phyloP scores from a whole-genome alignment of 768 basidiomycete genomes.

The Mycena metata region DNA sequence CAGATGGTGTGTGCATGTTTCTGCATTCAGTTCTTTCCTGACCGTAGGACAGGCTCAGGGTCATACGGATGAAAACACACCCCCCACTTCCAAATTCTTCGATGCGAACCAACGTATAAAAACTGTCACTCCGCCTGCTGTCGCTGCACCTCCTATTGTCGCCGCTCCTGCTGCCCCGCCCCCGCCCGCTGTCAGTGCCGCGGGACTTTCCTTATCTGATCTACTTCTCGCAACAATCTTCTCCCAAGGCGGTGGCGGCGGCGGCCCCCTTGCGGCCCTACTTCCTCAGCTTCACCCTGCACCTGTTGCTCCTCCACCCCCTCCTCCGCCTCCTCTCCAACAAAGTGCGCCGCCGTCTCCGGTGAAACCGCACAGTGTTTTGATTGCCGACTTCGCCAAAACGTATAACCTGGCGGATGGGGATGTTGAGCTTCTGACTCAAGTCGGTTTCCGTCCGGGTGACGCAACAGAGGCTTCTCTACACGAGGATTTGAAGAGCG shows the following conservation, averaged over 20 bases:
- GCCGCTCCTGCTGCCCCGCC: too few species aligned
- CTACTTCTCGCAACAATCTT: too few species aligned
- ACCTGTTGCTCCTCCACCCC: neutral
- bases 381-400: neutral
- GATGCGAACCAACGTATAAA: slow-evolving; percentile 2
- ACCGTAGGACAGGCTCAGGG: neutral
- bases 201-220: too few species aligned
- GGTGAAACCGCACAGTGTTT: slow-evolving; percentile 5
- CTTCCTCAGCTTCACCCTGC: neutral
- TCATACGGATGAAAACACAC: neutral
- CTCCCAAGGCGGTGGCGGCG: too few species aligned
- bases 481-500: neutral
- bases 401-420: neutral
- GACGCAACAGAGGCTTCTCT: neutral
- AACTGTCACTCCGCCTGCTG: neutral
- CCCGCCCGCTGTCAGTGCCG: too few species aligned
- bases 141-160: too few species aligned
- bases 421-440: neutral
- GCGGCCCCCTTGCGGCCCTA: neutral
- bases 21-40: too few species aligned
- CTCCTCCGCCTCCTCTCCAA: too few species aligned
- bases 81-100: neutral
- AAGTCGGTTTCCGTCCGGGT: slow-evolving; percentile 11
- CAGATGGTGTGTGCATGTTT: too few species aligned
- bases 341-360: neutral